Percentiles rank a stretch among this genome's conserved stretches.
phyloP scores from a whole-genome alignment of 495 filamentous ascomycete genomes.

The Trichodelitschia bisporula region DNA sequence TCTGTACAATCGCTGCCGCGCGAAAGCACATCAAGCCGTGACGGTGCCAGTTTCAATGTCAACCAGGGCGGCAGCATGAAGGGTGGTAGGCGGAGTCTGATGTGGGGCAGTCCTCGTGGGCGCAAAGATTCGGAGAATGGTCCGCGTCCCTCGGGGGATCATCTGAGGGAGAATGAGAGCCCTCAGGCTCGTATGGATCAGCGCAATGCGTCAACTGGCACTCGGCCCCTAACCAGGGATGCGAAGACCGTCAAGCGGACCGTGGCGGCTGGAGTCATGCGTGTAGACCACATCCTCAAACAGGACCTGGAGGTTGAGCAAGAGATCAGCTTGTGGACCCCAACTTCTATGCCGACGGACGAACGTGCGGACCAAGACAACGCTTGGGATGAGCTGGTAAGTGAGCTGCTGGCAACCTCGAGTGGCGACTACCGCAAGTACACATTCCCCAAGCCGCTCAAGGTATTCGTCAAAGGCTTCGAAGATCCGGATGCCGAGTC shows the following conservation, averaged over 20 bases:
- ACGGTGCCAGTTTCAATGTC: slow-evolving; percentile 11
- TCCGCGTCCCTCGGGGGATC: slow-evolving; percentile 21
- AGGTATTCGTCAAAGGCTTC: slow-evolving; percentile 56
- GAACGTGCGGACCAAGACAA: slow-evolving; percentile 27
- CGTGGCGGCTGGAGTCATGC: slow-evolving; percentile 61
- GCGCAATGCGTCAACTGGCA: too few species aligned
- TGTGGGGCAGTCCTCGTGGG: slow-evolving; percentile 42
- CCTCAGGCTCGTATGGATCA: too few species aligned
- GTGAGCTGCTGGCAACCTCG: slow-evolving; percentile 45
- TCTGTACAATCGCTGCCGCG: slow-evolving; percentile 15
- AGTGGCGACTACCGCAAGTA: slow-evolving; percentile 50
- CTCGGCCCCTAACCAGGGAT: slow-evolving; percentile 10
- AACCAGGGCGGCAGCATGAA: slow-evolving; percentile 21
- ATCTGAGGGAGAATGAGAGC: slow-evolving; percentile 14
- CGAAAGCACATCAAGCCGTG: slow-evolving; percentile 16
- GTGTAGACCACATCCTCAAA: slow-evolving; percentile 50
- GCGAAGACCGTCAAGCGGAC: slow-evolving; percentile 30
- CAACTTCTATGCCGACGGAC: slow-evolving; percentile 19
- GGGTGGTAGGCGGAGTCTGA: slow-evolving; percentile 52
- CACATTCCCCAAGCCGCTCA: slow-evolving; percentile 40
- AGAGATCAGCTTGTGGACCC: slow-evolving; percentile 55
- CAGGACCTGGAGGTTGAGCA: slow-evolving; percentile 56
- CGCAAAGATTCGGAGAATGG: slow-evolving; percentile 13
- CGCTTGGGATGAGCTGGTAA: slow-evolving; percentile 48
- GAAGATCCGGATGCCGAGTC: slow-evolving; percentile 45